Evolutionary conservation across 208 protist genomes (phyloP).

Genomic region (Tritrichomonas foetus): DNA sequence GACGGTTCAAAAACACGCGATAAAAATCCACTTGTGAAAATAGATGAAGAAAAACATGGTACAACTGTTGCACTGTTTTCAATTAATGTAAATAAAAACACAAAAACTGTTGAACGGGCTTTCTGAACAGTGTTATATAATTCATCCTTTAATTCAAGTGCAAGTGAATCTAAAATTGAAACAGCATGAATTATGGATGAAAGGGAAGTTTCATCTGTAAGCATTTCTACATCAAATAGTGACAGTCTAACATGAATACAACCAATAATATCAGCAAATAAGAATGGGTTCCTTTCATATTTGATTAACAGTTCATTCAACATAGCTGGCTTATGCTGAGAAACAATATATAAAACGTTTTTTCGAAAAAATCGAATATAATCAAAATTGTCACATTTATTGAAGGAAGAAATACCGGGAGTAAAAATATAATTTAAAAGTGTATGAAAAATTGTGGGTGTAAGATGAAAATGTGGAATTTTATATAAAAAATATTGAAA

Average conservation of each 20-base stretch:
- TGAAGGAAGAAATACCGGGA: not conserved
- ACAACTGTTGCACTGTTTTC: not conserved
- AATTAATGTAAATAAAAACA: not conserved
- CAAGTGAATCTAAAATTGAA: not conserved
- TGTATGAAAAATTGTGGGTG: not conserved
- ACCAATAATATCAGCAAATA: conserved; percentile 26
- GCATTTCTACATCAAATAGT: not conserved
- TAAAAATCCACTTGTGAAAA: not conserved
- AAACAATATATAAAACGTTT: not conserved
- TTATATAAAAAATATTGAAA: not conserved
- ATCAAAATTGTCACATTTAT: conserved; percentile 2
- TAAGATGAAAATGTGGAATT: not conserved
- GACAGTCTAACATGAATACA: not conserved
- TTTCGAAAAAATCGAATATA: not conserved
- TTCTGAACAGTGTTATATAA: not conserved
- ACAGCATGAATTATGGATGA: not conserved
- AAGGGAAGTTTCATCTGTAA: not conserved
- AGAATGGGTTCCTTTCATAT: not conserved
- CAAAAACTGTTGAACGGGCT: not conserved
- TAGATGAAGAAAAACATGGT: not conserved
- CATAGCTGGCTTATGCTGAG: not conserved
- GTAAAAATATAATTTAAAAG: not conserved
- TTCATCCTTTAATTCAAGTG: not conserved
- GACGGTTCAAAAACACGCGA: not conserved
- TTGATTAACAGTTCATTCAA: not conserved